Conservation (phyloP, 1,139 yeast genomes). For the Candida sojae region DNA sequence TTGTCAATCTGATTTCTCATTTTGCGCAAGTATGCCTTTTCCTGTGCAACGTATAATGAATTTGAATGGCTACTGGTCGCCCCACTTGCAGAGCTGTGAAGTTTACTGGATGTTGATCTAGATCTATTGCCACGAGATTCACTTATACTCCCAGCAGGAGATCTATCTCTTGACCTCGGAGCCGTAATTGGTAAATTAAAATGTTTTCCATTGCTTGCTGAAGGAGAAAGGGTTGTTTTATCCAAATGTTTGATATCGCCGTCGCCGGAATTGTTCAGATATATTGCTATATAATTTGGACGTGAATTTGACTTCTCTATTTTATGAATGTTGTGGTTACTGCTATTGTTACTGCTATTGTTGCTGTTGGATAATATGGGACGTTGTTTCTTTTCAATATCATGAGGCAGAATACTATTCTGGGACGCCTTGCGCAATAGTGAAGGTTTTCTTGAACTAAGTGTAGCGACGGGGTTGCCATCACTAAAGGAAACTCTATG, state of each 20-base stretch:
- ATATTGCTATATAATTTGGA: not conserved
- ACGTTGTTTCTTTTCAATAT: not conserved
- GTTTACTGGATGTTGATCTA: constrained; percentile 12
- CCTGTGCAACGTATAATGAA: constrained; percentile 60
- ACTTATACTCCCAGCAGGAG: not conserved
- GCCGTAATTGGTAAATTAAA: not conserved
- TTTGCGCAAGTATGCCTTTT: constrained; percentile 64
- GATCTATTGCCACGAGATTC: constrained; percentile 4
- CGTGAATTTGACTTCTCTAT: not conserved
- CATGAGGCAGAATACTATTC: not conserved
- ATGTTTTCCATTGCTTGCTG: not conserved
- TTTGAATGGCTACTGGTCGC: constrained; percentile 23
- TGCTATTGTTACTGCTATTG: not conserved
- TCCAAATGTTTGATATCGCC: not conserved
- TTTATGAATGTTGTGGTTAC: not conserved
- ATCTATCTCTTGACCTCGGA: constrained; percentile 1
- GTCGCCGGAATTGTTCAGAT: not conserved
- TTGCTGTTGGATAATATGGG: not conserved
- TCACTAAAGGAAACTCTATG: not conserved
- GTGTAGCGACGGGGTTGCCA: not conserved
- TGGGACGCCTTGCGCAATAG: constrained; percentile 1
- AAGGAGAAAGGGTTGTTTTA: not conserved
- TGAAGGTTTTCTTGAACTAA: not conserved
- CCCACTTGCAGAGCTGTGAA: constrained; percentile 9
- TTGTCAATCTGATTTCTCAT: constrained; percentile 65